Conservation (phyloP, 169 alveolate species). For the Plasmodium vinckei region DNA sequence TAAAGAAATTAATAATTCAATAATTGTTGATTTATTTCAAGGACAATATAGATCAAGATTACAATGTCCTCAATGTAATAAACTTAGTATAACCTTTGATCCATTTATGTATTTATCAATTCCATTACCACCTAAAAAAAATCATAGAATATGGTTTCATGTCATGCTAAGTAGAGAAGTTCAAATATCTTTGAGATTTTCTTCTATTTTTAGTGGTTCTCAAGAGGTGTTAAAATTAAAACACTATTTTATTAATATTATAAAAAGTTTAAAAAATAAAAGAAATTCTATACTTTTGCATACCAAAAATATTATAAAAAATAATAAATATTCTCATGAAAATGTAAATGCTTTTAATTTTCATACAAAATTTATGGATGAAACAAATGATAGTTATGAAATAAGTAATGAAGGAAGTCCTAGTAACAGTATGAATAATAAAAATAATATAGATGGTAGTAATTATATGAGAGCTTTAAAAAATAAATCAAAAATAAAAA, state of each 20-base stretch:
- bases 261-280: constrained; percentile 41
- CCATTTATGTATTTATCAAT: constrained; percentile 91
- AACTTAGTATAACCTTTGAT: constrained; percentile 90
- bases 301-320: constrained; percentile 39
- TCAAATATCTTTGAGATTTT: constrained; percentile 43
- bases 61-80: constrained; percentile 88
- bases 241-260: constrained; percentile 16
- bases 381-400: constrained; percentile 24
- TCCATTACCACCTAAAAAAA: constrained; percentile 86
- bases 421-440: background rate
- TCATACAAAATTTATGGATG: constrained; percentile 43
- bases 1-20: constrained; percentile 87
- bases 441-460: constrained; percentile 3
- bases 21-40: constrained; percentile 92
- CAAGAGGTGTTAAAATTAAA: constrained; percentile 64
- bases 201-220: constrained; percentile 55
- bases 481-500: constrained; percentile 21
- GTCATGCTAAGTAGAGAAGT: constrained; percentile 35
- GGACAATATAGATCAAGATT: constrained; percentile 91
- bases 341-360: constrained; percentile 50
- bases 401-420: background rate
- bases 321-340: constrained; percentile 31
- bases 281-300: constrained; percentile 32
- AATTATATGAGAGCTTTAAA: constrained; percentile 49
- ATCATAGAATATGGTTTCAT: constrained; percentile 66